phyloP scores from a whole-genome alignment of 345 rosid species.

The Laguncularia racemosa region DNA sequence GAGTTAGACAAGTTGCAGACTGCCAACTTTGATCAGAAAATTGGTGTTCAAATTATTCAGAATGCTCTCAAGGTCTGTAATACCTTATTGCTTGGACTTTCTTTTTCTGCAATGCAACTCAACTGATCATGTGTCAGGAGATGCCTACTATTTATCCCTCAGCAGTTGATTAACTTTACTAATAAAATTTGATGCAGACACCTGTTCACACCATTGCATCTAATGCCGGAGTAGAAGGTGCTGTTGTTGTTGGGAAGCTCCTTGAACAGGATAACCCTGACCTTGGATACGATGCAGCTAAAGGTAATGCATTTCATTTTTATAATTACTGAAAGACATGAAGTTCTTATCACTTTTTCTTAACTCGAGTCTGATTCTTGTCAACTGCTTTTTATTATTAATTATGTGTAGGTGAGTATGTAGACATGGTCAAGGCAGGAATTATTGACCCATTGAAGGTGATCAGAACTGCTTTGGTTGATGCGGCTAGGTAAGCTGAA shows the following conservation, averaged over 20 bases:
- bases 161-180: not conserved
- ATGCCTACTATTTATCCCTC: not conserved
- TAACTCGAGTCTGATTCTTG: not conserved
- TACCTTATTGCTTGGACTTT: not conserved
- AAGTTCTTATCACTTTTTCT: not conserved
- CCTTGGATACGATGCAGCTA: slow-evolving; percentile 95
- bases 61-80: slow-evolving; percentile 79
- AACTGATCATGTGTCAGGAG: not conserved
- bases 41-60: slow-evolving; percentile 93
- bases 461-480: slow-evolving; percentile 89
- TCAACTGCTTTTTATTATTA: not conserved
- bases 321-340: too few relatives aligned
- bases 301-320: slow-evolving; percentile 39
- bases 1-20: slow-evolving; percentile 80
- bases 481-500: slow-evolving; percentile 70
- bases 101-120: not conserved
- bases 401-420: slow-evolving; percentile 59
- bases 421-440: slow-evolving; percentile 92
- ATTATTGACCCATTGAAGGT: slow-evolving; percentile 92
- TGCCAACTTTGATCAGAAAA: slow-evolving; percentile 87
- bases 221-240: slow-evolving; percentile 96
- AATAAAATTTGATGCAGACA: slow-evolving; percentile 33
- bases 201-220: slow-evolving; percentile 80
- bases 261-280: slow-evolving; percentile 80
- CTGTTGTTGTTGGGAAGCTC: slow-evolving; percentile 90